Base-by-base conservation (phyloP, 495 filamentous ascomycete genomes). In the Aspergillus diversus region DNA sequence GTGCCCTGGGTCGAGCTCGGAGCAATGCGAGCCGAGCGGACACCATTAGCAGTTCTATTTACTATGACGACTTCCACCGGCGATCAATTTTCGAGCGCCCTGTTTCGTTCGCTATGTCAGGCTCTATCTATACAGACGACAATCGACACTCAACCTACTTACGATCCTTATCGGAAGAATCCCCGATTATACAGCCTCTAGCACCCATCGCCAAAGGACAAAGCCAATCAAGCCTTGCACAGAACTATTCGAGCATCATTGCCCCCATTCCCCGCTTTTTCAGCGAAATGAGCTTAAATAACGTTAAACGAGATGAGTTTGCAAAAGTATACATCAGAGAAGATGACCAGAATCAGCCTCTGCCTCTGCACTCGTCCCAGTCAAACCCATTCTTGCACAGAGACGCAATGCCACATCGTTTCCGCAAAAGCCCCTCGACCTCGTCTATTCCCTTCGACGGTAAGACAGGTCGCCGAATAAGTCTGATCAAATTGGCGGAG, bases 191-290 rank as follows among this genome's bases (percentile, higher is more conserved):
- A 21, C 73, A 67, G 33, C 66, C 70, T 8, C 47, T 63, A 17
- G 46, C 50, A 12, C 39, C 58, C 5, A 48, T 66, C 31, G 21
- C 46, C 37, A 66, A 73, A 50, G 69, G 69, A 16, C 69, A 69
- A 48, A 76, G 77, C 37, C 76, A 79, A 52, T 65, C 78, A 49
- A 79, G 77, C 56, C 63, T 79, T 12, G 78, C 76, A 34, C 76
- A 78, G 46, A 71, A 77, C 42, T 81, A 81, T 54, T 75, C 75
- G 0, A 72, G 74, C 8, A 74, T 72, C n/a, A 76, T 81, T 55
- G 71, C 78, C n/a, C 76, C 77, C 1, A 69, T 81, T 5, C 78
- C 78, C 9, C 73, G 71, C n/a, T 77, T 76, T 60, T 76, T 73
- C 70, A 81, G 77, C 52, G 76, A 81, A 33, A 63, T 69, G 27